Evolutionary conservation across 805 yeast genomes (phyloP), one percentile per base, ranked within the genome.

Genomic region (Cyberlindnera mycetangii): DNA sequence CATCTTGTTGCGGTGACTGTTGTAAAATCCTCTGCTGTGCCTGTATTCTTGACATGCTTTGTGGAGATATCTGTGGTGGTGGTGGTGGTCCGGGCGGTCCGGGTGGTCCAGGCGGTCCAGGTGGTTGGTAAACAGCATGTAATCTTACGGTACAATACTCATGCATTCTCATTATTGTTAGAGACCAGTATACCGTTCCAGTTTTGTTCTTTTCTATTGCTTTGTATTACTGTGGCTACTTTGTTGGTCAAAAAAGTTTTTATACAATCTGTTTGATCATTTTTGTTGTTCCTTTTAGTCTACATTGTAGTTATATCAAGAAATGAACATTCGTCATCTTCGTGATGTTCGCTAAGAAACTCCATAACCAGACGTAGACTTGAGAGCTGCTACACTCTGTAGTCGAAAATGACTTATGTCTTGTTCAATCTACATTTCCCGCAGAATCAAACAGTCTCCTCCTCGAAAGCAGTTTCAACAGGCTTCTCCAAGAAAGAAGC

Each of bases 401-500:
- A n/a, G n/a, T n/a, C n/a, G n/a, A n/a, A n/a, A n/a, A n/a, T n/a
- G n/a, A n/a, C n/a, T n/a, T n/a, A n/a, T n/a, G n/a, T n/a, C n/a
- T n/a, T n/a, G n/a, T n/a, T n/a, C n/a, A n/a, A n/a, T n/a, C n/a
- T n/a, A n/a, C n/a, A n/a, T n/a, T n/a, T n/a, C n/a, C n/a, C n/a
- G 8, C 4, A 39, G 28, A 36, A 32, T 46, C 37, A 48, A 22
- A 48, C 50, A 20, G 50, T 43, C 47, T 85, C 88, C 62, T 89
- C 97, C 61, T 89, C 93, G 61, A 92, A 93, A 16, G 92, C 90
- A 31, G 92, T 82, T 69, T 93, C 98, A 49, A 90, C 83, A 17
- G 99, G 99, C 69, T 92, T 93, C 62, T 93, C 98, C 78, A 93
- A 74, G 51, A 92, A 71, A 3, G 90, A 73, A 37, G 97, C 99